Conservation (phyloP, 1,284 basidiomycete species). For the Tranzscheliella williamsii region DNA sequence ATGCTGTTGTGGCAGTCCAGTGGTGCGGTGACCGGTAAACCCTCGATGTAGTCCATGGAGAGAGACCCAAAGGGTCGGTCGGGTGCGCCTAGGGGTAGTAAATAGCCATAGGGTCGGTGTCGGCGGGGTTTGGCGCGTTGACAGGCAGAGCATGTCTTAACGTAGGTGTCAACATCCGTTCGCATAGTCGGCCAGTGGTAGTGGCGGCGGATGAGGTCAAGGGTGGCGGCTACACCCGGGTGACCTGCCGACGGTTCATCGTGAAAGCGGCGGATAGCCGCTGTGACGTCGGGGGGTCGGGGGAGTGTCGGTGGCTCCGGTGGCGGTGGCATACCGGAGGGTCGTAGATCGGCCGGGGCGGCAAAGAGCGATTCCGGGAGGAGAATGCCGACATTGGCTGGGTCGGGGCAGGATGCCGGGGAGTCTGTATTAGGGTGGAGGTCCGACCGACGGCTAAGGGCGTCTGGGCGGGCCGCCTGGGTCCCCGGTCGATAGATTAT, state of each 20-base stretch:
- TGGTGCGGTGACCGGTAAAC: constrained; percentile 59
- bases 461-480: neutral
- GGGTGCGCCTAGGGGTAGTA: constrained; percentile 62
- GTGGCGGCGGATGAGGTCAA: constrained; percentile 45
- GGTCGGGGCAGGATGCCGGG: no score
- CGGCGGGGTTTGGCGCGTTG: constrained; percentile 60
- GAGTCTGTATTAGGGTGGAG: no score
- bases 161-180: constrained; percentile 59
- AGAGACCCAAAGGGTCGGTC: constrained; percentile 62
- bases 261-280: neutral
- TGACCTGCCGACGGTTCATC: neutral
- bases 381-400: neutral
- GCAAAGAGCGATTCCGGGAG: neutral
- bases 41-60: constrained; percentile 64
- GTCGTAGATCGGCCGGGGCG: neutral
- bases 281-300: neutral
- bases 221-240: neutral
- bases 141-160: constrained; percentile 63
- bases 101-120: constrained; percentile 53
- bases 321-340: no score
- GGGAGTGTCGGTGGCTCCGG: no score
- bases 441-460: neutral
- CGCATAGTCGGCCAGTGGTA: constrained; percentile 62
- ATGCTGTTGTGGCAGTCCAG: constrained; percentile 40
- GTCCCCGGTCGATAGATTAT: neutral